Evolutionary conservation across 495 filamentous ascomycete genomes (phyloP).

Genomic region (Xylaria nigripes): DNA sequence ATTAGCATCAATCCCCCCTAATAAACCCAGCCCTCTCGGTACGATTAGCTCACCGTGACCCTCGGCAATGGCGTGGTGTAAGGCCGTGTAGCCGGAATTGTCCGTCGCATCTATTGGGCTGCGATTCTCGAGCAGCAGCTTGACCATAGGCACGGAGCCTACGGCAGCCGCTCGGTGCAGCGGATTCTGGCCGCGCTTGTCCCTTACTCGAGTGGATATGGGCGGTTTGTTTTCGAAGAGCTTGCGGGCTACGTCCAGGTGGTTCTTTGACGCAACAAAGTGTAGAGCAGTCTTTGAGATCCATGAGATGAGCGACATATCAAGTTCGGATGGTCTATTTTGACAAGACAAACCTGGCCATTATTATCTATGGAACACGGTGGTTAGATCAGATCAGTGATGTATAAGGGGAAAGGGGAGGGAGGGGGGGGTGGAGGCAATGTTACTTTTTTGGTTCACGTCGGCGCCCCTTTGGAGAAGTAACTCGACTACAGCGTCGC

Average conservation of each 20-base stretch:
- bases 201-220: constrained; percentile 74
- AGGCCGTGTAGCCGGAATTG: constrained; percentile 67
- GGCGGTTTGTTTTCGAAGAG: constrained; percentile 61
- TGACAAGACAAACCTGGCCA: constrained; percentile 45
- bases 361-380: constrained; percentile 32
- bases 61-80: constrained; percentile 92
- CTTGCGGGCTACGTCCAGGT: constrained; percentile 69
- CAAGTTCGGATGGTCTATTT: background rate
- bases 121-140: constrained; percentile 65
- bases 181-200: constrained; percentile 74
- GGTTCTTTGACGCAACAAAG: constrained; percentile 82
- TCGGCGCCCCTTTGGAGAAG: constrained; percentile 76
- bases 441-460: constrained; percentile 66
- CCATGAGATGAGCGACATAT: background rate
- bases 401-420: background rate
- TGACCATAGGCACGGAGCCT: constrained; percentile 74
- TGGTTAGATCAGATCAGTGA: constrained; percentile 3
- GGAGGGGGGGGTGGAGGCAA: too few species aligned
- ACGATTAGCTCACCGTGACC: constrained; percentile 55
- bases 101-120: constrained; percentile 88
- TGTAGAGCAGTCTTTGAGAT: constrained; percentile 68
- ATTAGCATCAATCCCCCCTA: background rate
- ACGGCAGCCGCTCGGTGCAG: constrained; percentile 88
- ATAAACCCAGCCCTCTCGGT: background rate
- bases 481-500: constrained; percentile 60